These are phyloP conservation scores for Phyllosticta citriasiana DNA, from an alignment of 2,329 filamentous ascomycete genomes.

Conservation along the genomic window DNA sequence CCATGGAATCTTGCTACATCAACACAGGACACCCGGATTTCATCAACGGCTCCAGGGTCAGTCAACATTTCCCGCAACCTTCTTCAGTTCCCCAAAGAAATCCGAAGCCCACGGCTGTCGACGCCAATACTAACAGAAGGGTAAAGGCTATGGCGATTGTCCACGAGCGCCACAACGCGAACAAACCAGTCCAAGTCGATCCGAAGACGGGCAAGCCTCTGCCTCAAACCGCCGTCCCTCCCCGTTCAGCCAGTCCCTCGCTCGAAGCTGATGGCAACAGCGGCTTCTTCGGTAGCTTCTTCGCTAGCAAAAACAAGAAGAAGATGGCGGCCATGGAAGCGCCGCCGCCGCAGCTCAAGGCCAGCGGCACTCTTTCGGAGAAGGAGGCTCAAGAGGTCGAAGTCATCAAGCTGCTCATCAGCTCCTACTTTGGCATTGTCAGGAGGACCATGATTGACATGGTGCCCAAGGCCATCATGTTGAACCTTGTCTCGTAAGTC, in stretches of 20 bases:
- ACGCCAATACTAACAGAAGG: background rate
- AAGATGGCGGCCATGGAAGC: constrained; percentile 99
- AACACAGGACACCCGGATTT: constrained; percentile 99
- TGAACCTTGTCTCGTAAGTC: constrained; percentile 83
- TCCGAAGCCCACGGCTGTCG: background rate
- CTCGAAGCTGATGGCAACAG: constrained; percentile 54
- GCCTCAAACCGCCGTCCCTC: constrained; percentile 53
- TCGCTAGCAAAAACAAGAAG: constrained; percentile 99
- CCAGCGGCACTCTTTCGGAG: constrained; percentile 85
- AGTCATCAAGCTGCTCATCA: constrained; percentile 95
- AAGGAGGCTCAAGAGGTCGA: constrained; percentile 94
- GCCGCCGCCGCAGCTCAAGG: constrained; percentile 85
- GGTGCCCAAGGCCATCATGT: constrained; percentile 99
- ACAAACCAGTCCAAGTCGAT: constrained; percentile 88
- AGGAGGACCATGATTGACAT: constrained; percentile 99
- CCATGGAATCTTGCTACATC: constrained; percentile 95
- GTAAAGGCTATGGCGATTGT: constrained; percentile 86
- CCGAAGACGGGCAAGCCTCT: constrained; percentile 97
- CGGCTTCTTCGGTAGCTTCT: constrained; percentile 98
- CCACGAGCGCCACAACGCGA: constrained; percentile 74
- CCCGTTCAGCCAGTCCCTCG: constrained; percentile 65
- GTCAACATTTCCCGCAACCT: background rate
- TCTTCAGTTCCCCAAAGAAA: constrained; percentile 22
- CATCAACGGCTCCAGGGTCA: constrained; percentile 78
- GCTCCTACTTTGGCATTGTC: constrained; percentile 96